Percentiles rank a stretch among this genome's conserved stretches.
Conservation (phyloP, 2,329 filamentous ascomycete species). For the Colletotrichum theobromicola region DNA sequence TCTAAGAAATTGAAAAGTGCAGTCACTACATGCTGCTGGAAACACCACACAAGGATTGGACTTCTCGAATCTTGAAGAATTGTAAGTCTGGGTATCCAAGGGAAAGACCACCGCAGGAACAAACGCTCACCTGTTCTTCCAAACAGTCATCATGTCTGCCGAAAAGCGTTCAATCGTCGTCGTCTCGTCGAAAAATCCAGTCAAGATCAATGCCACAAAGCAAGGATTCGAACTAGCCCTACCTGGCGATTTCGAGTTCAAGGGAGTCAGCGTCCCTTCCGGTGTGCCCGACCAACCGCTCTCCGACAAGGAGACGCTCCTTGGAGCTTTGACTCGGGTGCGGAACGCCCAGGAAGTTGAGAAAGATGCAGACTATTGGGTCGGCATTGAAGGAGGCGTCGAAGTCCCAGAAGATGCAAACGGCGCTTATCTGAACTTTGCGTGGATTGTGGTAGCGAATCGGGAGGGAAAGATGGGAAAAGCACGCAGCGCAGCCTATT, state of each 20-base stretch:
- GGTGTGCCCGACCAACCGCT: constrained; percentile 45
- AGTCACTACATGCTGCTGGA: not conserved
- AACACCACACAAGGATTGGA: no score
- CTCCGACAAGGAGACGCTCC: constrained; percentile 41
- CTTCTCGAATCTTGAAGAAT: not conserved
- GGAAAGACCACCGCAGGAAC: not conserved
- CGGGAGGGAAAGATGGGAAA: constrained; percentile 34
- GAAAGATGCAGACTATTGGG: constrained; percentile 41
- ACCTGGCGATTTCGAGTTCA: constrained; percentile 25
- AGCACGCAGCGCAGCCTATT: constrained; percentile 42
- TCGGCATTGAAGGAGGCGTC: constrained; percentile 47
- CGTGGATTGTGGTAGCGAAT: constrained; percentile 42
- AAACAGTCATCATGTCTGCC: not conserved
- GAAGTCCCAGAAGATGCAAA: constrained; percentile 26
- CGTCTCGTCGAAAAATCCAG: constrained; percentile 43
- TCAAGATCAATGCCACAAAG: constrained; percentile 41
- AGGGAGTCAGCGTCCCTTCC: constrained; percentile 37
- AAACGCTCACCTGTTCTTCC: not conserved
- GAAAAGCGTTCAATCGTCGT: constrained; percentile 25
- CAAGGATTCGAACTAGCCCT: constrained; percentile 34
- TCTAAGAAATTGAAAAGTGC: not conserved
- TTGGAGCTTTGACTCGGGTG: constrained; percentile 42
- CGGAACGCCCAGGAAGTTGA: constrained; percentile 32
- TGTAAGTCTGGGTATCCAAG: not conserved
- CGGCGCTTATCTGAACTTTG: constrained; percentile 38